These are phyloP conservation scores for Beauveria pseudobassiana DNA, from an alignment of 2,329 filamentous ascomycete species.

Conservation along the genomic window DNA sequence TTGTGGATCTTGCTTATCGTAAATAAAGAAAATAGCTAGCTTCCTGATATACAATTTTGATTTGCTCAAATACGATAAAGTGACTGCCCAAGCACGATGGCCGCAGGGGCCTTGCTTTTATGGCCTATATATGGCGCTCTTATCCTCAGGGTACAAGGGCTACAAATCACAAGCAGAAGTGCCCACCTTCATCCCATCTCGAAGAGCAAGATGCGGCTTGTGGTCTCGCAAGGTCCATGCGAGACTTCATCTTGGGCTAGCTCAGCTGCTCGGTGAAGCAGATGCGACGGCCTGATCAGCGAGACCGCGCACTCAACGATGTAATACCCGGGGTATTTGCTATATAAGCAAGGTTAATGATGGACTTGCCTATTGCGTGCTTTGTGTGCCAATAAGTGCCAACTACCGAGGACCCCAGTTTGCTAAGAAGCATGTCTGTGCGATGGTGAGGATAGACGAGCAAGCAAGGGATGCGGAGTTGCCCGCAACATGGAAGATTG, in stretches of 20 bases:
- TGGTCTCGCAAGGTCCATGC: background rate
- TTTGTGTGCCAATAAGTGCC: no score
- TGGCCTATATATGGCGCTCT: background rate
- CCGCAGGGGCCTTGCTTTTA: background rate
- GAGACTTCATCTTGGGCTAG: background rate
- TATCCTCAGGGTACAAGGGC: background rate
- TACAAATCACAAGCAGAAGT: background rate
- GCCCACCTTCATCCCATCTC: background rate
- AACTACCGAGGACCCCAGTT: no score
- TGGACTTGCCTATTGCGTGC: no score
- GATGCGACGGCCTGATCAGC: background rate
- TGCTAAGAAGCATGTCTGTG: no score
- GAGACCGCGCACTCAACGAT: no score
- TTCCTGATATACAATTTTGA: background rate
- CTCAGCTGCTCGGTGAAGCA: background rate
- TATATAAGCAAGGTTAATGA: no score
- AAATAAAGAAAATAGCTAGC: background rate
- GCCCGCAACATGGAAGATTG: no score
- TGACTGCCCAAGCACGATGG: background rate
- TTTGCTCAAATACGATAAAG: background rate
- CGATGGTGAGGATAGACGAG: no score
- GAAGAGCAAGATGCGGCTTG: background rate
- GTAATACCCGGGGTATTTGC: no score
- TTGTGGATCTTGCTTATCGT: background rate
- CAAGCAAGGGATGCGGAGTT: no score